A percentile compares a stretch with the other conserved stretches of the same genome.
Conservation (phyloP, 169 alveolate genomes). For the Ichthyophthirius multifiliis region DNA sequence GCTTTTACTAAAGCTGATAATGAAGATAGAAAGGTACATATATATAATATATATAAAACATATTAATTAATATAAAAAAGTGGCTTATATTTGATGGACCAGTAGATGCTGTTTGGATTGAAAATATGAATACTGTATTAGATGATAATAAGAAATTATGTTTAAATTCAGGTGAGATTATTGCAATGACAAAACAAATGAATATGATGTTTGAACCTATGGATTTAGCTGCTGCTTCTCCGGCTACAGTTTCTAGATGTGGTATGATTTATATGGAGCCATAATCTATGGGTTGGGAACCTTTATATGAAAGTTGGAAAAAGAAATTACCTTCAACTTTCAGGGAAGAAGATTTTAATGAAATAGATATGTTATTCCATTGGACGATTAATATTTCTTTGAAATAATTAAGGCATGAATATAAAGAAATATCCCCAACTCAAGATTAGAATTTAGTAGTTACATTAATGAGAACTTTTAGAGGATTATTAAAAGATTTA, state of each 20-base stretch:
- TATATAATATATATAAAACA: slow-evolving; percentile 11
- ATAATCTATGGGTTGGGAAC: slow-evolving; percentile 78
- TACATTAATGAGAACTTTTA: slow-evolving; percentile 55
- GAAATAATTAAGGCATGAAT: slow-evolving; percentile 65
- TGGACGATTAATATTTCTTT: slow-evolving; percentile 75
- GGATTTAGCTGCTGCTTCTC: slow-evolving; percentile 85
- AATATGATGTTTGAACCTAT: slow-evolving; percentile 85
- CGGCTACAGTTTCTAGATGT: slow-evolving; percentile 87
- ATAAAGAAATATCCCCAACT: slow-evolving; percentile 82
- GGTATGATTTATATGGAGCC: slow-evolving; percentile 90
- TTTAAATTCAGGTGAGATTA: slow-evolving; percentile 75
- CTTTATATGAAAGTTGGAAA: slow-evolving; percentile 71
- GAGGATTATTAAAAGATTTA: slow-evolving; percentile 57
- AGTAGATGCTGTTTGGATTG: slow-evolving; percentile 89
- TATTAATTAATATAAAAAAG: slow-evolving; percentile 22
- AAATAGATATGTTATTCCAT: slow-evolving; percentile 69
- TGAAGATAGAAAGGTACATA: slow-evolving; percentile 50
- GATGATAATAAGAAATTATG: slow-evolving; percentile 86
- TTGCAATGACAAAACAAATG: slow-evolving; percentile 81
- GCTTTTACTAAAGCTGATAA: slow-evolving; percentile 68
- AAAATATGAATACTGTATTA: slow-evolving; percentile 85
- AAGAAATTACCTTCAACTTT: slow-evolving; percentile 59
- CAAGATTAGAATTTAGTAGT: slow-evolving; percentile 68
- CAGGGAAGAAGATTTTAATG: slow-evolving; percentile 63
- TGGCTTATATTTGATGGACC: slow-evolving; percentile 84